Conservation (phyloP, 202 grass and related monocot genomes). For the Saccharum hybrid region DNA sequence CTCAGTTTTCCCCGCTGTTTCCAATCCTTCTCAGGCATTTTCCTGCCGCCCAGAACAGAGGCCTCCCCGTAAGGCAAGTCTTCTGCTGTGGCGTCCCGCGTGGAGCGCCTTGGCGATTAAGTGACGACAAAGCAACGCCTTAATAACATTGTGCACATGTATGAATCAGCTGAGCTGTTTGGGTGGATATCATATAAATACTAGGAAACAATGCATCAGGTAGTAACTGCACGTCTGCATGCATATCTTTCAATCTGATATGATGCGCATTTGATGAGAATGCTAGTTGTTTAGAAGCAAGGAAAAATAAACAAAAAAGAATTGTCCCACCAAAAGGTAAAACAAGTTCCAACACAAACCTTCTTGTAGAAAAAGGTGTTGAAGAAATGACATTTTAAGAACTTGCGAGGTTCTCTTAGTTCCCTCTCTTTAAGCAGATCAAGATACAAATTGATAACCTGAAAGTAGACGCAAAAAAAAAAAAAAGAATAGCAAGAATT, state of each 20-base stretch:
- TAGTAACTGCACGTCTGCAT: neutral
- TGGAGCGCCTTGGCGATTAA: too few species aligned
- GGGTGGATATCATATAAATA: neutral
- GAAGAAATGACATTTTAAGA: conserved; percentile 97
- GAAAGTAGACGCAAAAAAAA: conserved; percentile 40
- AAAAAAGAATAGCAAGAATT: neutral
- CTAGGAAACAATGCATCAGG: neutral
- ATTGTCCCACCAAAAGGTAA: conserved; percentile 14
- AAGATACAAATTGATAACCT: conserved; percentile 99
- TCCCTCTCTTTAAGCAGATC: conserved; percentile 93
- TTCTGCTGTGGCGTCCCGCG: too few species aligned
- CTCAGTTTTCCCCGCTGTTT: too few species aligned
- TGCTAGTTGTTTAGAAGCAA: neutral
- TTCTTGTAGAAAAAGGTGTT: conserved; percentile 99
- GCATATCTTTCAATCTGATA: neutral
- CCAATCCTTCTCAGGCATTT: too few species aligned
- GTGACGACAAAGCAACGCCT: too few species aligned
- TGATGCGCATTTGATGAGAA: neutral
- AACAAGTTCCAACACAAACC: conserved; percentile 43
- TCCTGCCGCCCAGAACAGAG: too few species aligned
- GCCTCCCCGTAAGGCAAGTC: too few species aligned
- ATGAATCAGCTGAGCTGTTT: neutral
- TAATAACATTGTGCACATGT: neutral
- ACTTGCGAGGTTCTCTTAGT: conserved; percentile 72
- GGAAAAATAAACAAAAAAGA: neutral